Evolutionary conservation across 345 rosid genomes (phyloP).

Genomic region (Citrus trifoliata): DNA sequence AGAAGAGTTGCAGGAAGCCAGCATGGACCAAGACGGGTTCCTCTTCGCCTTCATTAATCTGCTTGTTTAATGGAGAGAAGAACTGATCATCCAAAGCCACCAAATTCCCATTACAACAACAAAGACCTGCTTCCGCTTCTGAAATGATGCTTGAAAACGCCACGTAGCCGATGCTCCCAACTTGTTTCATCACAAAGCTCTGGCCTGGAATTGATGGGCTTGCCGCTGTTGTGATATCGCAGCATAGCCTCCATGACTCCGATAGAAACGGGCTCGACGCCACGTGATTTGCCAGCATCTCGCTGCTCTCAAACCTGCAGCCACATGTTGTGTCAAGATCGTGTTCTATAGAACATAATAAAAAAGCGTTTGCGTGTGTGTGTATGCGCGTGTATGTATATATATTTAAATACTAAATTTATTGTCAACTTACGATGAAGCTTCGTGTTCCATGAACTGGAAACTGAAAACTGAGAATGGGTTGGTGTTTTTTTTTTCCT

Average conservation of each 20-base stretch:
- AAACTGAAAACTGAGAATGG: neutral
- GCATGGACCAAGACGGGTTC: slow-evolving; percentile 48
- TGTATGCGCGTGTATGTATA: too few species aligned
- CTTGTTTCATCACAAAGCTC: slow-evolving; percentile 23
- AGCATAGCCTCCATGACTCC: slow-evolving; percentile 62
- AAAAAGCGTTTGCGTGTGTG: too few species aligned
- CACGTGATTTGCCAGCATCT: slow-evolving; percentile 57
- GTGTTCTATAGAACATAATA: too few species aligned
- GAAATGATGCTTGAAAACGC: slow-evolving; percentile 41
- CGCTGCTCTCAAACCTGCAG: slow-evolving; percentile 71
- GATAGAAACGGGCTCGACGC: slow-evolving; percentile 52
- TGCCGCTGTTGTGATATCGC: slow-evolving; percentile 18
- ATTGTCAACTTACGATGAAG: slow-evolving; percentile 26
- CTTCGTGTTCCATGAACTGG: slow-evolving; percentile 30
- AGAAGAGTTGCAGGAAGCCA: slow-evolving; percentile 39
- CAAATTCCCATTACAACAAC: slow-evolving; percentile 1
- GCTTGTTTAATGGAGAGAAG: slow-evolving; percentile 34
- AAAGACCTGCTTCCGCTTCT: slow-evolving; percentile 7
- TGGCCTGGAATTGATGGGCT: neutral
- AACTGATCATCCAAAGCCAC: slow-evolving; percentile 23
- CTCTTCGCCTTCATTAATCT: slow-evolving; percentile 37
- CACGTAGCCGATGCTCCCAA: slow-evolving; percentile 43
- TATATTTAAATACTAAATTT: too few species aligned
- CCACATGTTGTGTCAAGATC: neutral
- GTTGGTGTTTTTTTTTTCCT: neutral